Base-by-base conservation (phyloP, 176 grass and related monocot genomes). In the Poa annua region DNA sequence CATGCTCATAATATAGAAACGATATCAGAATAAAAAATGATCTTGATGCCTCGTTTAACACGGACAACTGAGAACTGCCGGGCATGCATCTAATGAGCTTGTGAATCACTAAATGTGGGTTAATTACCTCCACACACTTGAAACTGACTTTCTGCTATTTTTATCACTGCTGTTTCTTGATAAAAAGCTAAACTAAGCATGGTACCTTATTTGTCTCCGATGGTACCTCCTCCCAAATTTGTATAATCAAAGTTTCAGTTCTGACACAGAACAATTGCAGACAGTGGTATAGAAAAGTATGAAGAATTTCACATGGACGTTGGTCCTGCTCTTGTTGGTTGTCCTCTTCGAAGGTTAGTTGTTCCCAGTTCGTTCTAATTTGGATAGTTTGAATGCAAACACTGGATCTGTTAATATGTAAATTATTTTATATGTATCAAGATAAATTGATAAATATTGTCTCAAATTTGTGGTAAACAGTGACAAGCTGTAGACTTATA, bases 301-400 rank as follows among this genome's bases (percentile, higher is more conserved):
- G 81, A 74, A 66, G 81, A 1, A 74, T 44, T 84, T 17, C 26
- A 74, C 35, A 10, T 48, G 74, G 25, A 88, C 47, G 81, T 36
- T 80, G 66, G 47, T 56, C 4, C 41, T 83, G 22, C 8, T 88
- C 64, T 72, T 88, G 44, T 49, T 20, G 8, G 29, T 78, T 61
- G 51, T 77, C 57, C 72, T 87, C 20, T 77, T 82, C 51, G 74
- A 83, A 88, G 86, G 86, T 88, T 22, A 64, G 73, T 50, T 63
- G 29, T 79, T 52, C 62, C 70, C 26, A 14, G 22, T 48, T 72
- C 7, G 25, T 32, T 82, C 59, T 19, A 41, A 32, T 35, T 62
- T 71, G 25, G 26, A 56, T 36, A 16, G 35, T 76, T 25, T 8
- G 33, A 57, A 47, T 63, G 44, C 24, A 80, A 65, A 56, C 49